These are phyloP conservation scores for Fraxinus sp. DNA, from an alignment of 305 asterid species.

Conservation along the genomic window DNA sequence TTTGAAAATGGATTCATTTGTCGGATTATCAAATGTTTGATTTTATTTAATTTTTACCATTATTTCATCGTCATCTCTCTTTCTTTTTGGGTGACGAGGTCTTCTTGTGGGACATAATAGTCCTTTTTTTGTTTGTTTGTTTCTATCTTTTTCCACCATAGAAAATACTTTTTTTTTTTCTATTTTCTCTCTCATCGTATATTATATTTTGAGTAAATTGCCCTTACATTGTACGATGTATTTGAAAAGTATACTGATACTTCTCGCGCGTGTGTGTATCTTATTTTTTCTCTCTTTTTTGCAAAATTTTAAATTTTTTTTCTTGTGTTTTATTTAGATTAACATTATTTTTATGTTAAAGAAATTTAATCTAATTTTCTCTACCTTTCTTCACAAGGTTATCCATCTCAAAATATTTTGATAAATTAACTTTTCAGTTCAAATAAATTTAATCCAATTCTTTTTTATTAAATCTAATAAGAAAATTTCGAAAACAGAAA, in stretches of 20 bases:
- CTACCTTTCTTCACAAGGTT: background rate
- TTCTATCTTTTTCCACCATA: background rate
- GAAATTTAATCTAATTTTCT: too few relatives aligned
- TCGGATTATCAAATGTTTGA: background rate
- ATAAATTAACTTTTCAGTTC: background rate
- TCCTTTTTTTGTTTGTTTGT: background rate
- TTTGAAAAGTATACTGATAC: background rate
- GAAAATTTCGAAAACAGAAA: background rate
- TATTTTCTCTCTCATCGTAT: background rate
- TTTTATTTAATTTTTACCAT: background rate
- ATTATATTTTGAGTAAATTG: background rate
- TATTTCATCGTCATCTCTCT: background rate
- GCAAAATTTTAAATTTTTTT: too few relatives aligned
- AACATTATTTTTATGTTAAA: too few relatives aligned
- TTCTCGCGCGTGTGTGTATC: background rate
- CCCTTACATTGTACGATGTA: background rate
- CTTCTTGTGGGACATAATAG: background rate
- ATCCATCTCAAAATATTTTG: background rate
- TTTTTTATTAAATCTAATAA: background rate
- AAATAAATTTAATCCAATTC: background rate
- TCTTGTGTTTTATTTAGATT: background rate
- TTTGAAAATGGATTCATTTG: background rate
- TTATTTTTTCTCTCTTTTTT: background rate
- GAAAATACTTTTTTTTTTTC: background rate
- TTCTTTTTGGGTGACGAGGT: background rate